Evolutionary conservation across 495 filamentous ascomycete genomes (phyloP), one percentile per base, ranked within the genome.

Genomic region (Penicillium odoratum): DNA sequence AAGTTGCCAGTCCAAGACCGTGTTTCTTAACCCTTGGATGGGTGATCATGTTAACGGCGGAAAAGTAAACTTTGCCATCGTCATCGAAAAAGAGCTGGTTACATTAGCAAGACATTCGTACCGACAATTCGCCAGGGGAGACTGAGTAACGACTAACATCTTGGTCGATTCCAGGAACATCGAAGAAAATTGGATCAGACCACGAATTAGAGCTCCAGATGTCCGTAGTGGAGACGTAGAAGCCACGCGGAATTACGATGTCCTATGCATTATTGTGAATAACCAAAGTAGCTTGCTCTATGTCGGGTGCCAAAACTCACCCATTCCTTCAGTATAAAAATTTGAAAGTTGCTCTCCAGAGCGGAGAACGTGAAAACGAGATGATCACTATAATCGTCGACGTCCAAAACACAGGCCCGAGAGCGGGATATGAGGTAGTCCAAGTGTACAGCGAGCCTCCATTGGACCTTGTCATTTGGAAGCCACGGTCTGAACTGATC

Each of bases 31-130:
- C 45, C 13, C 26, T 48, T 7, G 45, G 45, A 7, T 48, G 26
- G 2, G 18, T 30, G 9, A 48, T 48, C 45, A 48, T 48, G 45
- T 48, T 48, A 8, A 48, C 45, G 13, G 45, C 45, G 11, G 45
- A 48, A 15, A 48, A 48, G 11, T 64, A 63, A 6, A 60, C 52
- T 28, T 36, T 57, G 8, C 53, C 66, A 40, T 66, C 61, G 26
- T 66, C 63, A 34, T 69, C 66, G 58, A 64, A 69, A 46, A 69
- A 69, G 11, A 48, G 45, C 45, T 48, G 29, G 5, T 28, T 3
- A 18, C 7, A 44, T 44, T 21, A 44, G 42, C 40, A 7, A 43
- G 8, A 18, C 15, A 21, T 21, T 21, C 21, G 21, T 21, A 21
- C 21, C 21, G 21, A 21, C 21, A 21, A 21, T 21, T 21, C 21